Base-by-base conservation (phyloP, 805 yeast species). In the Scheffersomyces amazonensis region DNA sequence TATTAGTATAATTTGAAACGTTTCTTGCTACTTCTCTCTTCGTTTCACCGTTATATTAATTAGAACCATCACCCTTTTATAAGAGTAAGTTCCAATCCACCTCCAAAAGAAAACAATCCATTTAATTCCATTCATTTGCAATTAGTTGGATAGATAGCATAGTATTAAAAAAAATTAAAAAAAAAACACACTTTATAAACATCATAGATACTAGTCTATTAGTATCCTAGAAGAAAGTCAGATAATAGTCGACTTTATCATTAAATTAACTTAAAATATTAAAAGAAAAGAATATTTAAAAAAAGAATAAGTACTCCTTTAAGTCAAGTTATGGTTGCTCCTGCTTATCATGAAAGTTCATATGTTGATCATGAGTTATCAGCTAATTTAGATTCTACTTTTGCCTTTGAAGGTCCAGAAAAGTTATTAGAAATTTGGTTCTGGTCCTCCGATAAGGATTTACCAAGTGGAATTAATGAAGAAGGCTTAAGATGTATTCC, bases 321-420 rank as follows among this genome's bases (percentile, higher is more conserved):
- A 27, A 27, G 24, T 10, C 5, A 30, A 19, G 9, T 20, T 31
- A 67, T 69, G 73, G 73, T 66, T 46, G 70, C 72, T 33, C 71
- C 74, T 27, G 66, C 70, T 32, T 63, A 60, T 53, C 31, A 42
- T 36, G 64, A 66, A 40, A 75, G 71, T 50, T 56, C 74, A 16
- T 80, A 73, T 55, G 80, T 88, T 51, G 90, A 90, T 62, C 91
- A 84, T 60, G 87, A 83, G 43, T 69, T 87, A 35, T 83, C 95
- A 7, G 81, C 80, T 32, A 75, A 77, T 43, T 69, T 90, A 46
- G 97, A 90, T 65, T 89, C 96, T 15, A 74, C 95, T 11, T 84
- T 80, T 55, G 96, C 97, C 2, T 91, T 91, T 58, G 98, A 91
- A 69, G 98, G 99, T 5, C 98, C 99, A 22, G 98, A 91, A 62